Evolutionary conservation across 352 stramenopile species (phyloP), one percentile per base, ranked within the genome.

Genomic region (Stephanocyclus meneghinianus): DNA sequence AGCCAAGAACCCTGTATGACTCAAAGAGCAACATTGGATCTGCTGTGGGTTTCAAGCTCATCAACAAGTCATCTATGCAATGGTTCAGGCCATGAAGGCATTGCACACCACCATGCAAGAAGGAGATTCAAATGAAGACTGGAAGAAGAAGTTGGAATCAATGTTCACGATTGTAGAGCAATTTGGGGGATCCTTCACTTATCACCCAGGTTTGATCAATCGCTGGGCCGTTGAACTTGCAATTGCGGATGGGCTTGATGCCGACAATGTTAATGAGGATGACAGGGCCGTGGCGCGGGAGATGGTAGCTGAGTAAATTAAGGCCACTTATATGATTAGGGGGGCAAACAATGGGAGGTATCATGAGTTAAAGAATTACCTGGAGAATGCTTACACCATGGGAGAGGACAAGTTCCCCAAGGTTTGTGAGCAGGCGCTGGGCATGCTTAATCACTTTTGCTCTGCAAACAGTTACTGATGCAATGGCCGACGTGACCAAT

Each of bases 171-270:
- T 26, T 26, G 21, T 26, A 26, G 21, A 26, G 21, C 21, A 26
- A 26, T 26, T 26, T 26, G 21, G 65, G n/a, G 65, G 65, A 26
- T 30, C 4, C 13, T 30, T 73, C 16, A 48, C 47, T 8, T n/a
- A 61, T 32, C 48, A 64, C 26, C 65, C 65, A 61, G 65, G 48
- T 30, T 30, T 73, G 21, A 73, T 73, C 10, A 45, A 30, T 8
- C 0, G n/a, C 13, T 9, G 64, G 15, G 65, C 21, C 65, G 5
- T 47, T 50, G 4, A 13, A 59, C 13, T 15, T 15, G 57, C 8
- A 32, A 32, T 37, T 5, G 40, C 62, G 16, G 10, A 16, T n/a
- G 5, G 62, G 26, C 6, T n/a, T 45, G 9, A 13, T 37, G 30
- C 10, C 5, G 2, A 13, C 5, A 21, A 56, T 15, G 5, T 18